These are phyloP conservation scores for Cucumis sativus DNA, from an alignment of 306 rosid species.

Conservation along the genomic window DNA sequence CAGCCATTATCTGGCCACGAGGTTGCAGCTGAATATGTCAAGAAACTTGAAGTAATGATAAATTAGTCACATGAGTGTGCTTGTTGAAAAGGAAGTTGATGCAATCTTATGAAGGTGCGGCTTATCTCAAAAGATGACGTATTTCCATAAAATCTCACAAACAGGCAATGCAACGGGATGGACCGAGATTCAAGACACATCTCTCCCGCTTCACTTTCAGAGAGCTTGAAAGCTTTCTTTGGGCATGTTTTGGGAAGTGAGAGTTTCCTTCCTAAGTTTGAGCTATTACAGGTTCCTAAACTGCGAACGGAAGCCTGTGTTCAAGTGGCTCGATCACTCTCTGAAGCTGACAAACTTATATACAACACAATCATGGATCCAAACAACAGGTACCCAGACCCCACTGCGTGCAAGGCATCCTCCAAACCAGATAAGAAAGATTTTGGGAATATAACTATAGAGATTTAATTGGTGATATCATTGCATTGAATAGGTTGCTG, in stretches of 20 bases:
- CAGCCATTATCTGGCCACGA: conserved; percentile 72
- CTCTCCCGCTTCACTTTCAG: conserved; percentile 53
- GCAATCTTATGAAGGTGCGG: conserved; percentile 60
- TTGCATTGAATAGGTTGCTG: not conserved
- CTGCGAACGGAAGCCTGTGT: conserved; percentile 77
- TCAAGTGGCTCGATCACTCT: conserved; percentile 68
- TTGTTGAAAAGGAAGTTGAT: conserved; percentile 73
- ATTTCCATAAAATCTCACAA: conserved; percentile 28
- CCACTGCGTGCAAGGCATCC: conserved; percentile 95
- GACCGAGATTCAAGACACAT: conserved; percentile 54
- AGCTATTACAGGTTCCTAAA: conserved; percentile 87
- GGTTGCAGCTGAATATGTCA: conserved; percentile 62
- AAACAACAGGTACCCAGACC: conserved; percentile 68
- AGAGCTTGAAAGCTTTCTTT: conserved; percentile 68
- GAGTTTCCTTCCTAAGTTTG: conserved; percentile 78
- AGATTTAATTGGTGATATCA: not conserved
- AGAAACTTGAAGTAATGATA: conserved; percentile 63
- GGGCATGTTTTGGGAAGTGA: conserved; percentile 82
- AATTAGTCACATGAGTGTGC: conserved; percentile 47
- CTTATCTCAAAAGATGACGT: conserved; percentile 60
- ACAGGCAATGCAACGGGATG: conserved; percentile 18
- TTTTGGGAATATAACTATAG: conserved; percentile 54
- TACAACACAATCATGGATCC: conserved; percentile 79
- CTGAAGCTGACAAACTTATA: conserved; percentile 65
- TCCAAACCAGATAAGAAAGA: conserved; percentile 94